Conservation (phyloP, 306 rosid species). For the Pyrus pyrifolia region DNA sequence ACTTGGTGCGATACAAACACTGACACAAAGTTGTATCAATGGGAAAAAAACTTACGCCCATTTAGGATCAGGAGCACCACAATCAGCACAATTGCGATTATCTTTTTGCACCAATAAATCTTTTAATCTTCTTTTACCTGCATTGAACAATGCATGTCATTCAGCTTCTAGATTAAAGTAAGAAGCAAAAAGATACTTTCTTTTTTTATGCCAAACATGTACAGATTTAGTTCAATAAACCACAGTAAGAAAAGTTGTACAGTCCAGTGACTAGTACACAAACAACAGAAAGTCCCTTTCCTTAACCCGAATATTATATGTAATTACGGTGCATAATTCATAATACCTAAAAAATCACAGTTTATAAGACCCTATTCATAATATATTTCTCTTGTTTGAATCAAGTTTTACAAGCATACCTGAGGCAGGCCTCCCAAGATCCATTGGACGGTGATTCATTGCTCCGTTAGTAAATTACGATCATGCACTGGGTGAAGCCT, state of each 20-base stretch:
- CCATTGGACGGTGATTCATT: constrained; percentile 38
- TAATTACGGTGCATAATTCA: neutral
- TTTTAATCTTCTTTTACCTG: constrained; percentile 78
- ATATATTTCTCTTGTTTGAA: neutral
- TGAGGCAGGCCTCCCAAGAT: constrained; percentile 56
- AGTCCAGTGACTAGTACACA: neutral
- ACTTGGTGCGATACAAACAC: neutral
- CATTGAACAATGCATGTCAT: constrained; percentile 20
- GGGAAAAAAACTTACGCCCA: constrained; percentile 79
- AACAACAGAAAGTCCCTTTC: neutral
- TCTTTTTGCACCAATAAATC: constrained; percentile 66
- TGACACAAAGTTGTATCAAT: neutral
- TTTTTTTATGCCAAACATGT: neutral
- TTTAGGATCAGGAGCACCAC: constrained; percentile 89
- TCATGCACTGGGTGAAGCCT: constrained; percentile 26
- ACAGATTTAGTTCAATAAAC: neutral
- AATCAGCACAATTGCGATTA: constrained; percentile 86
- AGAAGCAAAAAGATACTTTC: constrained; percentile 6
- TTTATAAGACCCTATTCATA: neutral
- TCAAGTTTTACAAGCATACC: constrained; percentile 36
- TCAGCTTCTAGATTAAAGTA: constrained; percentile 16
- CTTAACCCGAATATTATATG: neutral
- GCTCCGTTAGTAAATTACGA: constrained; percentile 21
- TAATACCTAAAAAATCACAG: neutral
- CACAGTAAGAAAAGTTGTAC: neutral